A percentile compares a stretch with the other conserved stretches of the same genome.
phyloP scores from a whole-genome alignment of 108 stramenopile species.

The Cyclotella cryptica region DNA sequence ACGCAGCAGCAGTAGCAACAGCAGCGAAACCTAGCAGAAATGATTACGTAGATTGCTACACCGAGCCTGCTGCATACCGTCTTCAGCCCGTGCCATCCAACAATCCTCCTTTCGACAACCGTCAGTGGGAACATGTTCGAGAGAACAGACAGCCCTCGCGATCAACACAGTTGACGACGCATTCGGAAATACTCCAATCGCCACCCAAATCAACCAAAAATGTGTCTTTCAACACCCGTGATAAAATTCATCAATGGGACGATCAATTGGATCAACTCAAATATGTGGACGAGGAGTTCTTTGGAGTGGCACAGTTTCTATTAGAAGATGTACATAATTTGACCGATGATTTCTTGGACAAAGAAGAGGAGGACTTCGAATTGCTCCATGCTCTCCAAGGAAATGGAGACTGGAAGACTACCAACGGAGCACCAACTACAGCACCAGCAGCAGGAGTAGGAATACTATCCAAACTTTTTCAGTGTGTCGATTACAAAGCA shows the following conservation, averaged over 20 bases:
- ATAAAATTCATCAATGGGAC: constrained; percentile 46
- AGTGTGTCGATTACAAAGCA: neutral
- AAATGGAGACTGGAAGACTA: neutral
- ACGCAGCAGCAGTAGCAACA: neutral
- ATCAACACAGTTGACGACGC: neutral
- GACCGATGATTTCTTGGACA: constrained; percentile 2
- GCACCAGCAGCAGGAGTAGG: neutral
- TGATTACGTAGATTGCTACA: neutral
- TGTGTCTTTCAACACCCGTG: constrained; percentile 39
- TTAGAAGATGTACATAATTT: constrained; percentile 23
- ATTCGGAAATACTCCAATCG: neutral
- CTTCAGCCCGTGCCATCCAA: too few species aligned
- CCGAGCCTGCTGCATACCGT: too few species aligned
- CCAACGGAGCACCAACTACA: neutral
- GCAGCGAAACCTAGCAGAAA: neutral
- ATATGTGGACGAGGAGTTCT: constrained; percentile 46
- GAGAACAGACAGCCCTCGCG: neutral
- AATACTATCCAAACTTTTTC: constrained; percentile 6
- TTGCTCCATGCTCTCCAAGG: neutral
- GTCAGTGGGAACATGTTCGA: neutral
- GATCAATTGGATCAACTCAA: constrained; percentile 40
- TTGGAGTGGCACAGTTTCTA: constrained; percentile 33
- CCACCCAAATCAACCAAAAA: constrained; percentile 4
- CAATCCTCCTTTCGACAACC: neutral
- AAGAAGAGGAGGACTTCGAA: neutral